Evolutionary conservation across 805 yeast genomes (phyloP).

Genomic region (Wickerhamiella bombiphila): DNA sequence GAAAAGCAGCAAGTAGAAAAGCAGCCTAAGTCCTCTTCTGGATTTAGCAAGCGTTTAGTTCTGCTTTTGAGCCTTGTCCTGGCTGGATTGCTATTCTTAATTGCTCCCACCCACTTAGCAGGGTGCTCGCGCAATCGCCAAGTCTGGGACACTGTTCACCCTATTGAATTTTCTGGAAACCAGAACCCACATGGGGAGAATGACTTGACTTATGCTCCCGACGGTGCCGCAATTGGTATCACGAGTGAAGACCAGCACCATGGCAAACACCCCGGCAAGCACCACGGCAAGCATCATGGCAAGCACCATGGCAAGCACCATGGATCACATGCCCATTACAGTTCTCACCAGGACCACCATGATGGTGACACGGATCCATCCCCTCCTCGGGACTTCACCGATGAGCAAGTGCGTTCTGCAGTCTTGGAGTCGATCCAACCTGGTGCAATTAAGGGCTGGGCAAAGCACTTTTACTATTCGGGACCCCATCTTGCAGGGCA

Average conservation of each 20-base stretch:
- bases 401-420: conserved; percentile 2
- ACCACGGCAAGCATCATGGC: not conserved
- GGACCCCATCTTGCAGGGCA: conserved; percentile 27
- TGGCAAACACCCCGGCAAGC: not conserved
- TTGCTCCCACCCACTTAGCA: not conserved
- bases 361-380: not conserved
- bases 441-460: conserved; percentile 7
- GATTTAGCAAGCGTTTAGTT: no score
- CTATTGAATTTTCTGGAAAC: no score
- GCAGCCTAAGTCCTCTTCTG: no score
- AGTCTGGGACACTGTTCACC: not conserved
- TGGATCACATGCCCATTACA: no score
- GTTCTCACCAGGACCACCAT: not conserved
- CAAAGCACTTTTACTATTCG: conserved; percentile 17
- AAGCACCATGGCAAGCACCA: not conserved
- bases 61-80: no score
- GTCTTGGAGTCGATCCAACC: conserved; percentile 7
- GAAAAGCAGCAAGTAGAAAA: no score
- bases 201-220: no score
- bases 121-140: not conserved
- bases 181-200: no score
- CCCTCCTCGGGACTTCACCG: not conserved
- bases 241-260: conserved; percentile 1
- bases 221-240: conserved; percentile 2
- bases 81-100: not conserved